Conservation (phyloP, 306 rosid species). For the Albizia julibrissin region DNA sequence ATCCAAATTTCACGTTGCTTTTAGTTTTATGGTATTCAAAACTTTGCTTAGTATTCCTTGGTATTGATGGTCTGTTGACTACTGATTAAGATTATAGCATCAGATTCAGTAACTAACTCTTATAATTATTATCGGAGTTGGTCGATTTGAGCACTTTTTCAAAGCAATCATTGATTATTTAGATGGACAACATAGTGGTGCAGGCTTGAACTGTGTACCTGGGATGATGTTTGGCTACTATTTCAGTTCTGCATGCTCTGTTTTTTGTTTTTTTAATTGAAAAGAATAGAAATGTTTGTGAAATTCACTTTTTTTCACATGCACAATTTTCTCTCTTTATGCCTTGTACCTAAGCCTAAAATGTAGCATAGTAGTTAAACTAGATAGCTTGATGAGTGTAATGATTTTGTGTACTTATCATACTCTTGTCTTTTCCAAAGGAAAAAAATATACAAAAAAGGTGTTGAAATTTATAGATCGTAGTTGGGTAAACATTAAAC, state of each 20-base stretch:
- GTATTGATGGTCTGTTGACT: slow-evolving; percentile 8
- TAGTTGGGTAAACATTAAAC: too few relatives aligned
- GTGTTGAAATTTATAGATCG: too few relatives aligned
- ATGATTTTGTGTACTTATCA: too few relatives aligned
- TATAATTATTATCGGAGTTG: background rate
- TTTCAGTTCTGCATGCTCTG: background rate
- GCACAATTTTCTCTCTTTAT: background rate
- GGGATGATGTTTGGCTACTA: background rate
- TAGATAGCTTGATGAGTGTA: too few relatives aligned
- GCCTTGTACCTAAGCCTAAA: background rate
- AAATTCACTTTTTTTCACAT: background rate
- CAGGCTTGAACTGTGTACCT: background rate
- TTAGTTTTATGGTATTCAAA: slow-evolving; percentile 21
- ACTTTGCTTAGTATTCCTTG: background rate
- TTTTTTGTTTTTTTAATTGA: too few relatives aligned
- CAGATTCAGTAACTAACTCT: background rate
- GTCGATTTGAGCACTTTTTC: slow-evolving; percentile 7
- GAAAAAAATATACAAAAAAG: too few relatives aligned
- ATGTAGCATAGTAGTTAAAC: too few relatives aligned
- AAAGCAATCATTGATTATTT: background rate
- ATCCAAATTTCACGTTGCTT: slow-evolving; percentile 2
- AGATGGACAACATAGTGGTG: background rate
- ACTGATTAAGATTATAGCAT: too few relatives aligned
- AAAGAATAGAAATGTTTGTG: background rate
- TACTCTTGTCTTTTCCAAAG: too few relatives aligned